Evolutionary conservation across 371 early-diverging fungal genomes (phyloP), one percentile per base, ranked within the genome.

Genomic region (Mortierella sp.): DNA sequence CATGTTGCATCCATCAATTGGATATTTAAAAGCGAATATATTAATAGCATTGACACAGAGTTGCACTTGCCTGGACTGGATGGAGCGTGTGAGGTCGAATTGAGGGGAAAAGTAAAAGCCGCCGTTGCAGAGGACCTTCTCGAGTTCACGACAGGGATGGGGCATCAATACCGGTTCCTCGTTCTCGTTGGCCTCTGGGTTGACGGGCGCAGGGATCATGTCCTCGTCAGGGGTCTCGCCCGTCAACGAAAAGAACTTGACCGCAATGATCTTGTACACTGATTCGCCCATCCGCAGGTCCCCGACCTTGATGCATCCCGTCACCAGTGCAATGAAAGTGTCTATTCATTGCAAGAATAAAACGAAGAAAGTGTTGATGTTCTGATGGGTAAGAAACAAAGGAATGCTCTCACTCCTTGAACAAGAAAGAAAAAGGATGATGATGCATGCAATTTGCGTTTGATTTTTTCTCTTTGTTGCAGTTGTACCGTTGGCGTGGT

Each of bases 21-120:
- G 29, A 11, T 4, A 11, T 29, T 4, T 26, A 26, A 24, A 26
- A 26, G 1, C n/a, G 13, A 31, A 53, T 13, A 11, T 29, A 31
- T 53, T 19, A 5, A 58, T 16, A 0, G 58, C 14, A 58, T 22
- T n/a, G n/a, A n/a, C n/a, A n/a, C n/a, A n/a, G n/a, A n/a, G n/a
- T n/a, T n/a, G n/a, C 9, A 43, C 68, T 73, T 86, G 88, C 92
- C 92, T 90, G 39, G 88, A 88, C 85, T 94, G 94, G 6, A 91
- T 85, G 4, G 90, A 91, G 39, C 91, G 90, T 29, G 95, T 95
- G 65, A 95, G 80, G 75, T 96, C 96, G 64, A 93, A 92, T 66
- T 89, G 89, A 1, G 92, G 91, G 1, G 95, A 92, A 77, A 94
- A 95, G 85, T 92, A 96, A 74, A 96, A 95, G 29, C 88, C 91